phyloP scores from a whole-genome alignment of 441 rosid species.

The Eruca vesicaria region DNA sequence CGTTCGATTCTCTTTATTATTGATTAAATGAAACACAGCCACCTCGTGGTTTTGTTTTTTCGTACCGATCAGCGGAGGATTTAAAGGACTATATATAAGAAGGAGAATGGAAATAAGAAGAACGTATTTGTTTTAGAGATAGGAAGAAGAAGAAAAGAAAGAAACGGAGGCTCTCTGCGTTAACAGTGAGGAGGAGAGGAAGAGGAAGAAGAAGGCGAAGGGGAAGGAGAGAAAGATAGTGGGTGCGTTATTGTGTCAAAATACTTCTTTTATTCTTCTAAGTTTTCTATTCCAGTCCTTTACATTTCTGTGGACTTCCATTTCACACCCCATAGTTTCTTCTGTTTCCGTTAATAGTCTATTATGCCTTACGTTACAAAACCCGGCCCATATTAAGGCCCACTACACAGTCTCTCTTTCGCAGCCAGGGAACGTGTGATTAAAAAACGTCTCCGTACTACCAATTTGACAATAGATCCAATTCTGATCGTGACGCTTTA shows the following conservation, averaged over 20 bases:
- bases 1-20: neutral
- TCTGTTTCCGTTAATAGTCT: neutral
- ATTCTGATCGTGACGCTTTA: conserved; percentile 1
- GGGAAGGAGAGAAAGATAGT: conserved; percentile 29
- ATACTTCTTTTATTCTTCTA: conserved; percentile 22
- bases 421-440: neutral
- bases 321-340: neutral
- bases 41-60: conserved; percentile 13
- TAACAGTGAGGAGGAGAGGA: conserved; percentile 23
- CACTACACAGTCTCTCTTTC: neutral
- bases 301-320: neutral
- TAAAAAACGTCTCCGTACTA: conserved; percentile 13
- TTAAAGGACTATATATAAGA: neutral
- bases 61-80: conserved; percentile 11
- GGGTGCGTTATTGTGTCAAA: conserved; percentile 38
- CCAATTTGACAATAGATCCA: neutral
- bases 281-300: conserved; percentile 4
- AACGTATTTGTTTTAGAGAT: neutral
- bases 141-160: neutral
- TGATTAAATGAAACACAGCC: conserved; percentile 3
- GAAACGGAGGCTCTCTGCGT: conserved; percentile 31
- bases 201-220: conserved; percentile 12
- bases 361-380: neutral
- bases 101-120: neutral
- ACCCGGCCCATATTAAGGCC: conserved; percentile 23